Base-by-base conservation (phyloP, 2,329 filamentous ascomycete genomes). In the Fonsecaea erecta region DNA sequence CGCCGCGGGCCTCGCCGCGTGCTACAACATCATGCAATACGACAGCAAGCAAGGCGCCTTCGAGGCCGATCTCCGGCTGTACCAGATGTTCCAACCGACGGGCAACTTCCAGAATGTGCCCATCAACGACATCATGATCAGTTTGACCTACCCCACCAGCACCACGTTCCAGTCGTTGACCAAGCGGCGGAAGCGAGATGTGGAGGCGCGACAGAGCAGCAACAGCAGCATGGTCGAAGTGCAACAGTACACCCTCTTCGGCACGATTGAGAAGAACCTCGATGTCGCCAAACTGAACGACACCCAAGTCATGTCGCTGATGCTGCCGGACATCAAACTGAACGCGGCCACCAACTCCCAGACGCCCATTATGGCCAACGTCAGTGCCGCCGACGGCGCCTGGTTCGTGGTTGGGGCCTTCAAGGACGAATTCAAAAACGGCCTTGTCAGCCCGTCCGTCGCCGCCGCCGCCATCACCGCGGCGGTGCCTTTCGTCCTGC, bases 21-120 rank as follows among this genome's bases (percentile, higher is more conserved):
- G 92, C 83, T 95, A 94, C 80, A 96, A 95, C 75, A 77, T 96
- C 26, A 88, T 89, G 0, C 86, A 85, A 43, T 83, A 92, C 63
- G 85, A 94, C 78, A 86, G 85, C 71, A 73, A 70, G 35, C 88
- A 85, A 0, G 91, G 91, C 32, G 80, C 87, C 16, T 95, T 95
- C 75, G 85, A 90, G 76, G 90, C 91, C 32, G 91, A 95, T 74
- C 77, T 95, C 57, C 84, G 91, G 60, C 80, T 95, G 65, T 95
- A 88, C 78, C 87, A 89, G 75, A 78, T 93, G 53, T 87, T 86
- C 5, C 77, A 83, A 0, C 83, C 90, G 0, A 82, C 76, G 11
- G 76, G 78, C 21, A 77, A 78, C 16, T 85, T 84, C 79, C 70
- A 71, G 18, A 77, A 77, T 14, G 73, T 83, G 11, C 74, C 66